Evolutionary conservation across 192 early-diverging fungal species (phyloP), one percentile per base, ranked within the genome.

Genomic region (Rhizoclosmatium sp.): DNA sequence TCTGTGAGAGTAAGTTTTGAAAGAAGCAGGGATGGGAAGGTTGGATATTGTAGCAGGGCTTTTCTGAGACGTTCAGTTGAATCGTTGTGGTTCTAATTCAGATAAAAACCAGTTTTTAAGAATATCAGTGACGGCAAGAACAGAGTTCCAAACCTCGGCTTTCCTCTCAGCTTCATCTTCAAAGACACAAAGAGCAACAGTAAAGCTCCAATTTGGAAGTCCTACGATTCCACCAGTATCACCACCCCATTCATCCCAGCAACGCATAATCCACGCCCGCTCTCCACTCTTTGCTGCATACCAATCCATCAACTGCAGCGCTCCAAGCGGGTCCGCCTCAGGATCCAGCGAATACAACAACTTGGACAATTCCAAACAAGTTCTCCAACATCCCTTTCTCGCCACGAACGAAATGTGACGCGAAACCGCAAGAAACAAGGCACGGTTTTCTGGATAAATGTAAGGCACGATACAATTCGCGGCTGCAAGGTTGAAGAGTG

Each of bases 341-440:
- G 94, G 93, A 78, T 95, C 94, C 69, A 97, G 82, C 76, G 83
- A 82, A 73, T 89, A 79, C 48, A 94, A 84, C 10, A 94, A 83
- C 84, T 94, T 98, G 65, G 93, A 91, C 65, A 96, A 92, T 84
- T 97, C 97, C 76, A 96, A 92, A 23, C 93, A 91, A 31, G 97
- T 98, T 49, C 94, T 83, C 97, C 97, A 98, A 83, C 95, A 97
- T 14, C 97, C 96, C 64, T 93, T 87, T n/a, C 95, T 87, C 39
- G 92, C 88, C 76, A 96, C 78, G 78, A 93, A 95, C 81, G 93
- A 91, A 65, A 97, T 91, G 49, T 98, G 95, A 12, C 94, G 86
- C 77, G 93, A 94, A 40, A 98, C 70, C 0, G 93, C 95, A 72
- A 96, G 65, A 74, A 92, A 95, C 79, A 96, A 90, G 10, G 78